These are phyloP conservation scores for Leccinum rimulosum DNA, from an alignment of 768 basidiomycete genomes.

Conservation along the genomic window DNA sequence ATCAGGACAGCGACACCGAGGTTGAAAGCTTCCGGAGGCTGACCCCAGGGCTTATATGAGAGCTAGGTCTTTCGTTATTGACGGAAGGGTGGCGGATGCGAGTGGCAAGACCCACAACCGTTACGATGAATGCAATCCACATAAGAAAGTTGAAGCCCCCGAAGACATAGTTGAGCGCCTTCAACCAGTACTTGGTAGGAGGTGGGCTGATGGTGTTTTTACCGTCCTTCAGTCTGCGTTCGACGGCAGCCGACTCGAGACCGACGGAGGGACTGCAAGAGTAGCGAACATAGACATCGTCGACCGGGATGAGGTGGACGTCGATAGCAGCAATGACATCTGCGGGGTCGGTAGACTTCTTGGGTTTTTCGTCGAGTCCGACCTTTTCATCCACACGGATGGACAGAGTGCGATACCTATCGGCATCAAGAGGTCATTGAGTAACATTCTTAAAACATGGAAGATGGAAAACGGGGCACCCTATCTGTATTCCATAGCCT, in stretches of 20 bases:
- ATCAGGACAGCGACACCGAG: conserved; percentile 54
- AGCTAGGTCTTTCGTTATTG: conserved; percentile 28
- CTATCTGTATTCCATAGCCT: conserved; percentile 32
- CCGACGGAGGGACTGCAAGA: conserved; percentile 39
- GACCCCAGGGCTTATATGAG: conserved; percentile 49
- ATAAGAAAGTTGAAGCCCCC: conserved; percentile 57
- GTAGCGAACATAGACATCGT: conserved; percentile 44
- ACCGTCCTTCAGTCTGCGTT: conserved; percentile 39
- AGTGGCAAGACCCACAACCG: conserved; percentile 30
- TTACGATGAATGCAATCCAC: conserved; percentile 49
- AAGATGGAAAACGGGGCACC: conserved; percentile 7
- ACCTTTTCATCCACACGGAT: conserved; percentile 40
- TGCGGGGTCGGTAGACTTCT: conserved; percentile 32
- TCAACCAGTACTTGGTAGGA: conserved; percentile 45
- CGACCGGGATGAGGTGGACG: conserved; percentile 41
- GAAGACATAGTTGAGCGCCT: conserved; percentile 50
- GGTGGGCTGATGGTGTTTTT: conserved; percentile 52
- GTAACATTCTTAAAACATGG: background rate
- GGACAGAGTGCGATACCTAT: conserved; percentile 45
- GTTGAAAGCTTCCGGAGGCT: conserved; percentile 39
- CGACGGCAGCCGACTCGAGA: conserved; percentile 44
- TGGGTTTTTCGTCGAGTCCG: conserved; percentile 12
- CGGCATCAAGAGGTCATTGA: background rate
- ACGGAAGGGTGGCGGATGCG: background rate
- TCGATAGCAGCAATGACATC: conserved; percentile 45